A percentile compares a stretch with the other conserved stretches of the same genome.
These are phyloP conservation scores for Kluyveromyces wickerhamii DNA, from an alignment of 805 yeast genomes.

Conservation along the genomic window DNA sequence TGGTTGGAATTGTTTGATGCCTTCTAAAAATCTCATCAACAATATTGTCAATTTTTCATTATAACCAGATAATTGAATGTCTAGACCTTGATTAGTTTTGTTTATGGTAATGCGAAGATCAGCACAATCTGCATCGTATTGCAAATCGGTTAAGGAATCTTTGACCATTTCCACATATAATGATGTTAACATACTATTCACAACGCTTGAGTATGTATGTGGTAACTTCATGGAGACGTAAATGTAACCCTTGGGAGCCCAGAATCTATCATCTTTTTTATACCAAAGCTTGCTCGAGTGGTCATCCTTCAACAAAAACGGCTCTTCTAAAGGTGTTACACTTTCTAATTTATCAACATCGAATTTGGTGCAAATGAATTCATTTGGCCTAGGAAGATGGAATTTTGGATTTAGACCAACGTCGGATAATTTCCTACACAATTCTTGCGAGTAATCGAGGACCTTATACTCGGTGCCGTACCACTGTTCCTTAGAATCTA, in stretches of 20 bases:
- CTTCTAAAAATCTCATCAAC: slow-evolving; percentile 50
- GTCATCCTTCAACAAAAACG: slow-evolving; percentile 53
- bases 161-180: slow-evolving; percentile 63
- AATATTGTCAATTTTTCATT: slow-evolving; percentile 70
- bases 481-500: slow-evolving; percentile 65
- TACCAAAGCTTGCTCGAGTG: slow-evolving; percentile 62
- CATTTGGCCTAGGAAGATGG: slow-evolving; percentile 65
- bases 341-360: slow-evolving; percentile 40
- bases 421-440: slow-evolving; percentile 30
- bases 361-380: slow-evolving; percentile 76
- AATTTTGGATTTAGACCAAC: slow-evolving; percentile 32
- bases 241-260: slow-evolving; percentile 79
- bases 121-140: slow-evolving; percentile 80
- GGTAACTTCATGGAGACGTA: slow-evolving; percentile 61
- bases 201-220: slow-evolving; percentile 48
- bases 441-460: slow-evolving; percentile 35
- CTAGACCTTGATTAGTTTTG: slow-evolving; percentile 62
- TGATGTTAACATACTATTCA: slow-evolving; percentile 48
- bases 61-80: slow-evolving; percentile 65
- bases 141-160: slow-evolving; percentile 61
- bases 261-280: slow-evolving; percentile 82
- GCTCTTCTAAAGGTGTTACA: slow-evolving; percentile 38
- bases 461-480: slow-evolving; percentile 77
- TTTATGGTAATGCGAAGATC: slow-evolving; percentile 56
- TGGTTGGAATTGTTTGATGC: slow-evolving; percentile 43